These are phyloP conservation scores for Pythium scleroteichum DNA, from an alignment of 352 stramenopile species.

Conservation along the genomic window DNA sequence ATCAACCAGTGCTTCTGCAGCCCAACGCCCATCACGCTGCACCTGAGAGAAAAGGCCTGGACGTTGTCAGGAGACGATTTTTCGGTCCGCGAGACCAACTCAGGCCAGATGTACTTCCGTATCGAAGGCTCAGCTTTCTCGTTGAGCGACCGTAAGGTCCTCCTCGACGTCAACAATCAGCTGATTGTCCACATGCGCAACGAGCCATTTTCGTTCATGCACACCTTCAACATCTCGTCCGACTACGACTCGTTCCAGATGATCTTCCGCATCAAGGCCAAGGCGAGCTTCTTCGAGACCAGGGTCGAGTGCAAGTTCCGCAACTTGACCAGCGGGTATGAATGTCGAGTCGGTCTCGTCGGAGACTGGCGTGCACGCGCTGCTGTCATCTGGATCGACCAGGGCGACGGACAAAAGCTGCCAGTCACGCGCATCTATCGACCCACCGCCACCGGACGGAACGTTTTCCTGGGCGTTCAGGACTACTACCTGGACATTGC, in stretches of 20 bases:
- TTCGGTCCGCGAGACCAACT: constrained; percentile 27
- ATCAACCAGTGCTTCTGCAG: constrained; percentile 26
- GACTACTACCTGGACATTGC: constrained; percentile 35
- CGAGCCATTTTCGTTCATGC: constrained; percentile 21
- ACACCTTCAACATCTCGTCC: constrained; percentile 24
- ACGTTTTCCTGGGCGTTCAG: constrained; percentile 23
- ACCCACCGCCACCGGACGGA: constrained; percentile 21
- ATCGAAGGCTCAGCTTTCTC: constrained; percentile 25
- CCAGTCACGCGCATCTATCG: constrained; percentile 30
- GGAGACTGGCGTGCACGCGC: constrained; percentile 30
- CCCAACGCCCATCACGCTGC: constrained; percentile 23
- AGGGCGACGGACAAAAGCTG: constrained; percentile 17
- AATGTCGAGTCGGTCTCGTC: constrained; percentile 22
- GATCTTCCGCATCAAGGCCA: constrained; percentile 28
- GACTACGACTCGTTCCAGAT: constrained; percentile 7
- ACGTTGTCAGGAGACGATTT: constrained; percentile 34
- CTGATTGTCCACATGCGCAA: constrained; percentile 29
- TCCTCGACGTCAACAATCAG: constrained; percentile 25
- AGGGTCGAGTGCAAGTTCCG: constrained; percentile 28
- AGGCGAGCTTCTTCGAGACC: constrained; percentile 18
- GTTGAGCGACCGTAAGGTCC: constrained; percentile 27
- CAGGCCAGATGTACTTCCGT: constrained; percentile 22
- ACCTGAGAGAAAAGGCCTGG: constrained; percentile 29
- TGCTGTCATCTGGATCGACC: constrained; percentile 31
- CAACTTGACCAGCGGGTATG: constrained; percentile 14